Evolutionary conservation across 2,329 filamentous ascomycete genomes (phyloP).

Genomic region (Ambrosiella cleistominuta): DNA sequence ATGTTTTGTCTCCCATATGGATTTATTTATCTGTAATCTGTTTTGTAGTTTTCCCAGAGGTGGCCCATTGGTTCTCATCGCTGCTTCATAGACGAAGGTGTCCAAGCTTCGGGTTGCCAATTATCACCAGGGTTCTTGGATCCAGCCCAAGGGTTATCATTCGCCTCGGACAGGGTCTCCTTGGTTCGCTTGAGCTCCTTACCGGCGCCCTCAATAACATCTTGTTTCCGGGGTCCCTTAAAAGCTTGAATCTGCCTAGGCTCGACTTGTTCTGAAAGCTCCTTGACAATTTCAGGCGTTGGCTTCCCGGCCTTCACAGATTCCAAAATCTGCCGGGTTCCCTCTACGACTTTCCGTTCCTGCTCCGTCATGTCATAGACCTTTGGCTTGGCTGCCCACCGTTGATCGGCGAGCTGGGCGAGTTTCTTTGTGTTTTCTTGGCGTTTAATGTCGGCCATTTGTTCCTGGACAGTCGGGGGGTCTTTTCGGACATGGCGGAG

Average conservation of each 20-base stretch:
- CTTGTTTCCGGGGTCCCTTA: neutral
- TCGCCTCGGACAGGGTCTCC: slow-evolving; percentile 13
- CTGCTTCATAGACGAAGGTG: slow-evolving; percentile 26
- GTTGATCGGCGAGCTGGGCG: slow-evolving; percentile 43
- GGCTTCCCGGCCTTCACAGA: neutral
- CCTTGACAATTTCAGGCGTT: neutral
- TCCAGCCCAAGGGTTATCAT: slow-evolving; percentile 40
- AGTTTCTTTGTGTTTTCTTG: slow-evolving; percentile 36
- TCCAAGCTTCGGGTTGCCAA: slow-evolving; percentile 53
- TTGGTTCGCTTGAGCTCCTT: slow-evolving; percentile 5
- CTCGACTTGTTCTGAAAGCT: slow-evolving; percentile 9
- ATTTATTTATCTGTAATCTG: neutral
- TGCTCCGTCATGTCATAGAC: slow-evolving; percentile 25
- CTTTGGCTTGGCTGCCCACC: slow-evolving; percentile 43
- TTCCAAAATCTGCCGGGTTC: slow-evolving; percentile 8
- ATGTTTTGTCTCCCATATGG: neutral
- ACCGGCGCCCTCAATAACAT: neutral
- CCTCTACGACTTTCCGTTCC: slow-evolving; percentile 13
- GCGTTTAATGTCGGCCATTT: slow-evolving; percentile 33
- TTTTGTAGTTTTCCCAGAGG: neutral
- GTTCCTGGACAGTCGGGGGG: slow-evolving; percentile 40
- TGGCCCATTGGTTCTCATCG: slow-evolving; percentile 2
- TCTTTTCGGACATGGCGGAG: slow-evolving; percentile 39
- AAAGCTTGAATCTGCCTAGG: no score
- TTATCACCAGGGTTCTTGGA: slow-evolving; percentile 38